Percentiles rank a stretch among this genome's conserved stretches.
phyloP scores from a whole-genome alignment of 2,329 filamentous ascomycete genomes.

The Apiospora sp. region DNA sequence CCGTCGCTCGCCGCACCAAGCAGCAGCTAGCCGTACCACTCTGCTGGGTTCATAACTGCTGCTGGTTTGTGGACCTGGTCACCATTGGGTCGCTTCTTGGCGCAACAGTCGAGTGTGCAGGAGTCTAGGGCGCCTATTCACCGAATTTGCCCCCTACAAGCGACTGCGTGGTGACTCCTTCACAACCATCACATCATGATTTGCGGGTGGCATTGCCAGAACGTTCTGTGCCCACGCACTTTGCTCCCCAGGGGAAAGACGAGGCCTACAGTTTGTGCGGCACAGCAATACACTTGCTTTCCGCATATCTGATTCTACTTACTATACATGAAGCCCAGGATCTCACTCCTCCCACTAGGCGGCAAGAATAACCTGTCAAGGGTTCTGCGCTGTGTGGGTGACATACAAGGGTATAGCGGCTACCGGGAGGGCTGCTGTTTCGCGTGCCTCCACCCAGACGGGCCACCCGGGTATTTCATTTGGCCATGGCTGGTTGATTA shows the following conservation, averaged over 20 bases:
- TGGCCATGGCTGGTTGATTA: neutral
- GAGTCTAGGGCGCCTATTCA: neutral
- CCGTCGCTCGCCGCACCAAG: neutral
- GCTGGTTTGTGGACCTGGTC: too few relatives aligned
- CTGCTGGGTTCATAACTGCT: neutral
- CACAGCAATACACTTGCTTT: neutral
- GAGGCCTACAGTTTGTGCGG: neutral
- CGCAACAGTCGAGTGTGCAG: neutral
- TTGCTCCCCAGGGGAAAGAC: neutral
- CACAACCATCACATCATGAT: neutral
- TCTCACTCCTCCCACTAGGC: neutral
- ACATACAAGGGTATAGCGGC: neutral
- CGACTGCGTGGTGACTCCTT: neutral
- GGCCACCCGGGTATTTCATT: neutral
- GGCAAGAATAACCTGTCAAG: neutral
- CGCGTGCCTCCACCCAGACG: neutral
- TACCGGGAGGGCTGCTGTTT: neutral
- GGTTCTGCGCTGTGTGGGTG: neutral
- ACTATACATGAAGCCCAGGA: neutral
- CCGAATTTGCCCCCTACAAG: neutral
- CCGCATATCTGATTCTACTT: neutral
- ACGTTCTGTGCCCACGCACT: neutral
- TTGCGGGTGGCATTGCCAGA: neutral
- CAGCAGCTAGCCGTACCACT: slow-evolving; percentile 12
- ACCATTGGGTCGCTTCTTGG: slow-evolving; percentile 21